Percentiles rank a stretch among this genome's conserved stretches.
These are phyloP conservation scores for Petunia axillaris DNA, from an alignment of 257 asterid genomes.

Conservation along the genomic window DNA sequence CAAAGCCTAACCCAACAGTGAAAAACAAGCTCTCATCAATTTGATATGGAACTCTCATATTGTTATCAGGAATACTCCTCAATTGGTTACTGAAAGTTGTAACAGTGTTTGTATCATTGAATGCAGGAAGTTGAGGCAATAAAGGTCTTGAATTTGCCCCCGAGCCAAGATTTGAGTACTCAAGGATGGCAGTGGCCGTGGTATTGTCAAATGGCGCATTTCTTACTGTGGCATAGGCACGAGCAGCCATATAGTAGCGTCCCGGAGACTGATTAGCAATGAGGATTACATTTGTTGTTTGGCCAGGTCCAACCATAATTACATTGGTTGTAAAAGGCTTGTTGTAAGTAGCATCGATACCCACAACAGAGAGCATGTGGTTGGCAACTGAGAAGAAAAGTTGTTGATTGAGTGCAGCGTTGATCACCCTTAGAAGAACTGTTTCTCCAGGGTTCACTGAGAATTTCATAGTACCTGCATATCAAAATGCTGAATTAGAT, in stretches of 20 bases:
- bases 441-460: slow-evolving; percentile 54
- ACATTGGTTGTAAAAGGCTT: slow-evolving; percentile 57
- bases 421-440: slow-evolving; percentile 61
- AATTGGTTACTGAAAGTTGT: slow-evolving; percentile 46
- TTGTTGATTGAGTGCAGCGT: slow-evolving; percentile 72
- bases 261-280: slow-evolving; percentile 53
- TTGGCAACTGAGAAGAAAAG: slow-evolving; percentile 63
- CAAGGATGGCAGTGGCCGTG: slow-evolving; percentile 65
- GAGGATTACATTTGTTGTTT: slow-evolving; percentile 63
- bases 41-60: slow-evolving; percentile 41
- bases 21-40: slow-evolving; percentile 51
- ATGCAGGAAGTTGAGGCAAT: slow-evolving; percentile 59
- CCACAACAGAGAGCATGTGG: slow-evolving; percentile 67
- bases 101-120: slow-evolving; percentile 53
- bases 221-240: slow-evolving; percentile 51
- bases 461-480: slow-evolving; percentile 50
- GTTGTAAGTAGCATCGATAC: slow-evolving; percentile 54
- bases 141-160: slow-evolving; percentile 29
- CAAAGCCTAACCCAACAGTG: slow-evolving; percentile 60
- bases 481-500: background rate
- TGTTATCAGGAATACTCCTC: slow-evolving; percentile 38
- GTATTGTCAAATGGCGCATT: slow-evolving; percentile 65
- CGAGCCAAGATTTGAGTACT: slow-evolving; percentile 40
- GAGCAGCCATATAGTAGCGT: slow-evolving; percentile 59
- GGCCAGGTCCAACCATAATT: slow-evolving; percentile 77